Percentiles rank a stretch among this genome's conserved stretches.
Evolutionary conservation across 129 eudicot species (phyloP).

Genomic region (Heracleum sosnowskyi): DNA sequence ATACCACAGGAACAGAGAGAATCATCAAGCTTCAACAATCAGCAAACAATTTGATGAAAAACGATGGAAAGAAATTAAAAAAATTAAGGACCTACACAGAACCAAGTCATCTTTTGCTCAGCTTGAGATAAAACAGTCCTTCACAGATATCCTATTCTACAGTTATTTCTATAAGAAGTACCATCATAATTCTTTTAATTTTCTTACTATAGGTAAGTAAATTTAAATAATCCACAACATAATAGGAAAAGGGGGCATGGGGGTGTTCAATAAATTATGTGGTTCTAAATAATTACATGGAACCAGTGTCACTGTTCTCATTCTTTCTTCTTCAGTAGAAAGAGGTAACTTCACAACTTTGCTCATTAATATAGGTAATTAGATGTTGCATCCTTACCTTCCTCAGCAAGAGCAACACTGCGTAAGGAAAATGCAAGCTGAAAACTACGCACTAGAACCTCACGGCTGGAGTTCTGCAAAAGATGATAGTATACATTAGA

Average conservation of each 20-base stretch:
- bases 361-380: neutral
- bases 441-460: slow-evolving; percentile 69
- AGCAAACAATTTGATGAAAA: neutral
- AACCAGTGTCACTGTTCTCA: neutral
- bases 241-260: neutral
- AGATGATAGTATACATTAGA: slow-evolving; percentile 6
- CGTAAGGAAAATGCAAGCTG: slow-evolving; percentile 91
- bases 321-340: neutral
- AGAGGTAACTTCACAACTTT: neutral
- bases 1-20: neutral
- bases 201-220: neutral
- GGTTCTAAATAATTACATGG: neutral
- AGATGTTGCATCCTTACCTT: slow-evolving; percentile 43
- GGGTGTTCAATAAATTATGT: neutral
- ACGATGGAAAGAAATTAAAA: neutral
- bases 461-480: slow-evolving; percentile 67
- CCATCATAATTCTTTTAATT: neutral
- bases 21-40: neutral
- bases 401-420: slow-evolving; percentile 57
- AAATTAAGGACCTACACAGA: neutral
- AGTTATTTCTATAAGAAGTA: neutral
- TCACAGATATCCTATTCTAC: neutral
- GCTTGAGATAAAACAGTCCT: neutral
- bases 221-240: neutral
- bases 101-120: neutral